Percentiles rank a stretch among this genome's conserved stretches.
These are phyloP conservation scores for Fusarium begoniae DNA, from an alignment of 2,329 filamentous ascomycete genomes.

Conservation along the genomic window DNA sequence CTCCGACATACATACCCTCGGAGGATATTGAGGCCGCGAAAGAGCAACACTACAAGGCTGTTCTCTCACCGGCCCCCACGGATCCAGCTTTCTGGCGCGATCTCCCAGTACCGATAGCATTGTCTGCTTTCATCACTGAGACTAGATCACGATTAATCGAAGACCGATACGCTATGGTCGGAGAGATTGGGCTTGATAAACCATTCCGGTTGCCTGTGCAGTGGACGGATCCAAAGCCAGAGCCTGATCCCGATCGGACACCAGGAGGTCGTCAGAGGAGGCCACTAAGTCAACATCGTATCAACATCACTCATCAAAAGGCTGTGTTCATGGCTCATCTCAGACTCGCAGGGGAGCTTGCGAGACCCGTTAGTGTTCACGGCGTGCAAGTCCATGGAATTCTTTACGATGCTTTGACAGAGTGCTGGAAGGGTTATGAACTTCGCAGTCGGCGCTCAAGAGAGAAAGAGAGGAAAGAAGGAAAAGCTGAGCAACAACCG, in stretches of 20 bases:
- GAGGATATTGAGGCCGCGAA: slow-evolving; percentile 18
- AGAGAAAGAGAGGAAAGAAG: slow-evolving; percentile 22
- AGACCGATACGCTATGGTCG: slow-evolving; percentile 71
- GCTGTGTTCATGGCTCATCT: slow-evolving; percentile 71
- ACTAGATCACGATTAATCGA: slow-evolving; percentile 63
- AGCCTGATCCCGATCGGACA: slow-evolving; percentile 55
- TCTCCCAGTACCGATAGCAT: slow-evolving; percentile 66
- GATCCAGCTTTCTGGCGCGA: slow-evolving; percentile 39
- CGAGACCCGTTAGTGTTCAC: slow-evolving; percentile 70
- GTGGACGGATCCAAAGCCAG: slow-evolving; percentile 50
- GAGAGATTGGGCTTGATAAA: slow-evolving; percentile 79
- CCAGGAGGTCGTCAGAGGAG: slow-evolving; percentile 74
- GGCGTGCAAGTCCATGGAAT: slow-evolving; percentile 78
- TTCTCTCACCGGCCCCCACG: slow-evolving; percentile 22
- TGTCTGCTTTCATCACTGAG: slow-evolving; percentile 64
- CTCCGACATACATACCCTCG: neutral
- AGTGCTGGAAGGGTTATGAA: slow-evolving; percentile 72
- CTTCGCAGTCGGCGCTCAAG: slow-evolving; percentile 61
- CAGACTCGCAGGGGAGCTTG: slow-evolving; percentile 71
- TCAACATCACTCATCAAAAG: slow-evolving; percentile 72
- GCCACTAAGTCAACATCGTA: slow-evolving; percentile 70
- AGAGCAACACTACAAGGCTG: slow-evolving; percentile 24
- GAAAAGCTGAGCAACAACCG: slow-evolving; percentile 43
- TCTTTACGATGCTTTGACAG: slow-evolving; percentile 68
- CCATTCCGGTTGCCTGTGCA: slow-evolving; percentile 73